Conservation (phyloP, 441 rosid genomes). For the Corymbia calophylla region DNA sequence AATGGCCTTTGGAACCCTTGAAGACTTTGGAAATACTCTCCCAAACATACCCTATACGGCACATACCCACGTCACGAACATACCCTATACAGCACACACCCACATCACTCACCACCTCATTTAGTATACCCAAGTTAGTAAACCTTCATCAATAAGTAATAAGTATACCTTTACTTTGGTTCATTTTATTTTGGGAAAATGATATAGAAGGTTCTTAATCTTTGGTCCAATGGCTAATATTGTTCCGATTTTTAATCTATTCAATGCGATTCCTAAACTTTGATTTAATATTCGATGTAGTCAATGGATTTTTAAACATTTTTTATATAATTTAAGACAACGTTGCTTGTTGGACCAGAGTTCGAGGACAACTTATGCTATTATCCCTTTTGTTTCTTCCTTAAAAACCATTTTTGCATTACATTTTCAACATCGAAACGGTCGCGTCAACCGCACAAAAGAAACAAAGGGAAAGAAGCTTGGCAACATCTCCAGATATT, state of each 20-base stretch:
- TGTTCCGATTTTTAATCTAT: rapidly evolving
- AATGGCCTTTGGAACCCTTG: not conserved
- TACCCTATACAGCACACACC: not conserved
- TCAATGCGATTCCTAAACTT: rapidly evolving
- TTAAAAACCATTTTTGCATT: not conserved
- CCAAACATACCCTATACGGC: not conserved
- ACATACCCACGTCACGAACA: not conserved
- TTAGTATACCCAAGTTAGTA: not conserved
- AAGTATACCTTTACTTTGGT: not conserved
- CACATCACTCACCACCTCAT: not conserved
- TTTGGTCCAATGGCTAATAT: not conserved
- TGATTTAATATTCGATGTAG: rapidly evolving
- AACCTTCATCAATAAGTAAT: not conserved
- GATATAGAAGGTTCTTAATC: rapidly evolving
- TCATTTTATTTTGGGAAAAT: not conserved
- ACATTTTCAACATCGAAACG: not conserved
- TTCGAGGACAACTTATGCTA: not conserved
- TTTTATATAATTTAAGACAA: not conserved
- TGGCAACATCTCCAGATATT: not conserved
- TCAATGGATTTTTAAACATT: no score
- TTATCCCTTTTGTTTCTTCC: not conserved
- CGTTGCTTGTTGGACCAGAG: not conserved
- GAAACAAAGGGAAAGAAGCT: not conserved
- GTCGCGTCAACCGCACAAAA: not conserved
- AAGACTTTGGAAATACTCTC: not conserved